Evolutionary conservation across 1,139 yeast species (phyloP).

Genomic region (Yamadazyma triangularis): DNA sequence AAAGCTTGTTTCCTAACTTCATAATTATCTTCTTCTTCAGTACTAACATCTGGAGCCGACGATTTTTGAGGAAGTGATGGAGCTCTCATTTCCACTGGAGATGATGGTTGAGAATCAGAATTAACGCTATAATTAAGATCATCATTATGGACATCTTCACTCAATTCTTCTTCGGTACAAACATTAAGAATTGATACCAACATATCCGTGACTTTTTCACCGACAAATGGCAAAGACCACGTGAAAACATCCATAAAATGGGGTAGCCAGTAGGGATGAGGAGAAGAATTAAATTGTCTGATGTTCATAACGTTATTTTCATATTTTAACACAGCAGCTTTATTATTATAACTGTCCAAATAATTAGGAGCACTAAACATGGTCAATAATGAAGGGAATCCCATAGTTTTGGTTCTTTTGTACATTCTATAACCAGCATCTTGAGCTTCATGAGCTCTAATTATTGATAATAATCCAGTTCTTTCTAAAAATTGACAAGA

Average conservation of each 20-base stretch:
- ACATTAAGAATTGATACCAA: conserved; percentile 84
- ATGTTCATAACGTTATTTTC: conserved; percentile 93
- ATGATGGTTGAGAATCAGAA: conserved; percentile 10
- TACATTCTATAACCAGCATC: conserved; percentile 97
- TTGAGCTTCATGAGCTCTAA: conserved; percentile 97
- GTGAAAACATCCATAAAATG: conserved; percentile 97
- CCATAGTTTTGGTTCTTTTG: conserved; percentile 76
- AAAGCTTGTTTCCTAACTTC: conserved; percentile 57
- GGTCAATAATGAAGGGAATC: conserved; percentile 90
- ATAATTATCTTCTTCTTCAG: conserved; percentile 16
- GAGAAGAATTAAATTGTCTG: conserved; percentile 86
- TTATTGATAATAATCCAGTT: conserved; percentile 75
- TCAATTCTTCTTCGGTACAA: conserved; percentile 93
- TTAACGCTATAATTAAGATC: conserved; percentile 8
- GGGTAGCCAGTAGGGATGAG: conserved; percentile 97
- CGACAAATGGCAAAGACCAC: conserved; percentile 97
- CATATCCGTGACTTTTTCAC: conserved; percentile 95
- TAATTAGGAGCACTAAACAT: conserved; percentile 96
- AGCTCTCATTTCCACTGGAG: conserved; percentile 11
- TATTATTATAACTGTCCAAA: conserved; percentile 87
- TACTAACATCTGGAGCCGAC: conserved; percentile 9
- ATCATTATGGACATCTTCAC: conserved; percentile 56
- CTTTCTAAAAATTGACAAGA: conserved; percentile 75
- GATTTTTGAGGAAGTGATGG: conserved; percentile 4
- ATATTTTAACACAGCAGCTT: conserved; percentile 91